These are phyloP conservation scores for Tillandsia fasciculata DNA, from an alignment of 176 grass and related monocot species.

Conservation along the genomic window DNA sequence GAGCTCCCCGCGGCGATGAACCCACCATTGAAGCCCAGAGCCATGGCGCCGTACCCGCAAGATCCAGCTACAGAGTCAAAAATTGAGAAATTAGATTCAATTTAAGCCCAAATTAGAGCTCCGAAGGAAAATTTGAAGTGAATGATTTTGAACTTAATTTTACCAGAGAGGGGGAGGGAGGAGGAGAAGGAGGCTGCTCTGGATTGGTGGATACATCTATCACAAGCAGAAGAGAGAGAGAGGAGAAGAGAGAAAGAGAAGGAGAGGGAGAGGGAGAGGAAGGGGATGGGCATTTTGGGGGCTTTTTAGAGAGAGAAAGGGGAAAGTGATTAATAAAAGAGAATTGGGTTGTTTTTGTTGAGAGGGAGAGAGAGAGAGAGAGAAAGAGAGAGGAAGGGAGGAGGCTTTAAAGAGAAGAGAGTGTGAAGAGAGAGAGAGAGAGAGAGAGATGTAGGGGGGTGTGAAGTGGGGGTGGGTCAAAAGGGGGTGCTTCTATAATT, in stretches of 20 bases:
- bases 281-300: no score
- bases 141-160: no score
- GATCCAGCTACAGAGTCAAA: constrained; percentile 35
- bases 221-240: constrained; percentile 40
- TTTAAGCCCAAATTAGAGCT: not conserved
- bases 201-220: constrained; percentile 56
- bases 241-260: constrained; percentile 15
- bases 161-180: constrained; percentile 45
- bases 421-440: not conserved
- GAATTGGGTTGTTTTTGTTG: no score
- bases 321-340: no score
- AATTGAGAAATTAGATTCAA: not conserved
- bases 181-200: constrained; percentile 44
- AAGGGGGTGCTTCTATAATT: no score
- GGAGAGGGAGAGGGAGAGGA: not conserved
- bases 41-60: constrained; percentile 68
- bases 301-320: no score
- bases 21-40: constrained; percentile 35
- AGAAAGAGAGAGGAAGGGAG: no score
- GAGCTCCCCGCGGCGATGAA: constrained; percentile 39
- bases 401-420: constrained; percentile 11
- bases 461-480: no score
- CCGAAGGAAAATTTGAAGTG: not conserved
- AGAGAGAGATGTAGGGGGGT: constrained; percentile 10
- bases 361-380: no score